Conservation (phyloP, 352 stramenopile species). For the Pythium inflatum region DNA sequence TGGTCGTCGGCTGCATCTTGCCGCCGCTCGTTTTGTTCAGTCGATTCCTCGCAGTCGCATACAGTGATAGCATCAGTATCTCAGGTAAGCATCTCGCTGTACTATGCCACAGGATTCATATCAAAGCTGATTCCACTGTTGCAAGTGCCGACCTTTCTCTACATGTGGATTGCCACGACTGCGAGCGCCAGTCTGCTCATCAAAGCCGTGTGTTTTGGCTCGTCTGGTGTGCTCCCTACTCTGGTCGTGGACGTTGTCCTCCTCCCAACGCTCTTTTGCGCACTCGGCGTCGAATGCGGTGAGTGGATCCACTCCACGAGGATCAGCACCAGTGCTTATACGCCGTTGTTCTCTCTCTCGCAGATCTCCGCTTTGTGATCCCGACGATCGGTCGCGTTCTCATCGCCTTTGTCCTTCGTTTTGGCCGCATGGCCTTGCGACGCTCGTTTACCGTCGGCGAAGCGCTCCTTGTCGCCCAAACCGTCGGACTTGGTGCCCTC, state of each 20-base stretch:
- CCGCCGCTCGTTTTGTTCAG: slow-evolving; percentile 63
- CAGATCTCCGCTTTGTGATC: slow-evolving; percentile 43
- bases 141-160: slow-evolving; percentile 52
- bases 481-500: slow-evolving; percentile 50
- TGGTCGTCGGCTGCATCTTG: slow-evolving; percentile 64
- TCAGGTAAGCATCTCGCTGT: neutral
- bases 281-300: slow-evolving; percentile 35
- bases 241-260: slow-evolving; percentile 48
- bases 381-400: slow-evolving; percentile 39
- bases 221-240: slow-evolving; percentile 40
- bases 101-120: neutral
- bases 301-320: neutral
- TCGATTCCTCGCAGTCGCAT: slow-evolving; percentile 49
- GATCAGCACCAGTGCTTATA: no score
- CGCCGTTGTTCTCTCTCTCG: neutral
- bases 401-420: slow-evolving; percentile 44
- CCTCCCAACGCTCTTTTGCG: slow-evolving; percentile 30
- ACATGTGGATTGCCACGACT: slow-evolving; percentile 57
- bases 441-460: slow-evolving; percentile 80
- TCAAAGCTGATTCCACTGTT: neutral
- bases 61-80: slow-evolving; percentile 8
- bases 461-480: slow-evolving; percentile 66
- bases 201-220: slow-evolving; percentile 47
- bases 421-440: slow-evolving; percentile 47
- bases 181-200: slow-evolving; percentile 51